Percentiles rank a stretch among this genome's conserved stretches.
These are phyloP conservation scores for Penicillium sp. DNA, from an alignment of 2,329 filamentous ascomycete genomes.

Conservation along the genomic window DNA sequence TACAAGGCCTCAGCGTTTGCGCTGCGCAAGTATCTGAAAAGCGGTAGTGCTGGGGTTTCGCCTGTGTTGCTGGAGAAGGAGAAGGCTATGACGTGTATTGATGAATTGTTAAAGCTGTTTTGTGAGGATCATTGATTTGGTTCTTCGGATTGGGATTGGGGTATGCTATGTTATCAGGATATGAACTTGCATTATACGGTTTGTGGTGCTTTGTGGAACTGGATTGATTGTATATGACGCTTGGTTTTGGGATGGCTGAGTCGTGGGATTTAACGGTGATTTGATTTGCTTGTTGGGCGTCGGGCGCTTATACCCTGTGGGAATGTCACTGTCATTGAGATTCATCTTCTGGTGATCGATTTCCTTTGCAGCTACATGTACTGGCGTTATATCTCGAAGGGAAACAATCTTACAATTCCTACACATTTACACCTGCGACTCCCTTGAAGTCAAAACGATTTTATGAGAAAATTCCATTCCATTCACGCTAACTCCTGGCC, in stretches of 20 bases:
- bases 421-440: not conserved
- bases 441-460: not conserved
- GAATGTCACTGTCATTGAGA: not conserved
- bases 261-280: not conserved
- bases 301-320: not conserved
- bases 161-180: conserved; percentile 18
- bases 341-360: not conserved
- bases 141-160: not conserved
- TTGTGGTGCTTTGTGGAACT: conserved; percentile 13
- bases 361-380: not conserved
- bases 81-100: conserved; percentile 47
- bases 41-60: conserved; percentile 12
- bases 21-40: conserved; percentile 45
- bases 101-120: conserved; percentile 47
- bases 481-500: conserved; percentile 22
- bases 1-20: conserved; percentile 50
- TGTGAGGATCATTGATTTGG: conserved; percentile 41
- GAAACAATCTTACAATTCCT: not conserved
- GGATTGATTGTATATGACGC: not conserved
- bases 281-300: not conserved
- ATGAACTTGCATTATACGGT: conserved; percentile 23
- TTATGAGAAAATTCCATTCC: conserved; percentile 10
- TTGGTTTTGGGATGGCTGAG: not conserved
- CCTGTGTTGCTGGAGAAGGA: conserved; percentile 40
- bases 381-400: too few species aligned